Base-by-base conservation (phyloP, 257 asterid genomes). In the Salvia rosmarinus region DNA sequence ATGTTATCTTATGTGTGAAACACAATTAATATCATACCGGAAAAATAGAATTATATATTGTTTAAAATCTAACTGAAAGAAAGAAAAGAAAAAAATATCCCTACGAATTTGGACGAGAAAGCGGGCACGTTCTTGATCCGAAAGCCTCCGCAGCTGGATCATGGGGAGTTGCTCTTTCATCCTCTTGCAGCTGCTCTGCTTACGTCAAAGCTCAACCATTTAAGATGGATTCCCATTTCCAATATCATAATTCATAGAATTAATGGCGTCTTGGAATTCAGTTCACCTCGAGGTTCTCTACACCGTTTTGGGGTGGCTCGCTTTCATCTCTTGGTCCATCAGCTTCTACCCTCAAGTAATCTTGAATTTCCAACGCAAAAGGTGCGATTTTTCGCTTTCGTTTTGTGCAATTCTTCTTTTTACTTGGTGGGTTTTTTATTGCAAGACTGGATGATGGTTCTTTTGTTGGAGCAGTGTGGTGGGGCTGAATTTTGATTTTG, bases 401-500 rank as follows among this genome's bases (percentile, higher is more conserved):
- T 17, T 60, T 43, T 19, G 20, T 49, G 7, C 6, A 34, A 39
- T 61, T 6, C 75, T 40, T 17, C 2, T 12, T 30, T 49, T 51
- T 21, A 8, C 5, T 2, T 23, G 42, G n/a, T 39, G 67, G 50
- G 17, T 13, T 75, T 68, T 23, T 64, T 20, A 6, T 60, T 67
- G 32, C 30, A 4, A 19, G 12, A 12, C 3, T 46, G 42, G 30
- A n/a, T 55, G 7, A n/a, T 39, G 14, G 0, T 64, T 50, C n/a
- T 20, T 42, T 61, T 2, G 9, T 39, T 44, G 12, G 81, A 10
- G 80, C 92, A 93, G 98, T 73, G 98, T 93, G 69, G 92, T 87
- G 73, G 98, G 98, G 25, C 75, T 94, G 89, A 94, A 89, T 85
- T 94, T 94, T 67, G 97, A 94, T 79, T 94, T 94, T 42, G 84